Evolutionary conservation across 2,329 filamentous ascomycete species (phyloP), one percentile per base, ranked within the genome.

Genomic region (Graphilbum fragrans): DNA sequence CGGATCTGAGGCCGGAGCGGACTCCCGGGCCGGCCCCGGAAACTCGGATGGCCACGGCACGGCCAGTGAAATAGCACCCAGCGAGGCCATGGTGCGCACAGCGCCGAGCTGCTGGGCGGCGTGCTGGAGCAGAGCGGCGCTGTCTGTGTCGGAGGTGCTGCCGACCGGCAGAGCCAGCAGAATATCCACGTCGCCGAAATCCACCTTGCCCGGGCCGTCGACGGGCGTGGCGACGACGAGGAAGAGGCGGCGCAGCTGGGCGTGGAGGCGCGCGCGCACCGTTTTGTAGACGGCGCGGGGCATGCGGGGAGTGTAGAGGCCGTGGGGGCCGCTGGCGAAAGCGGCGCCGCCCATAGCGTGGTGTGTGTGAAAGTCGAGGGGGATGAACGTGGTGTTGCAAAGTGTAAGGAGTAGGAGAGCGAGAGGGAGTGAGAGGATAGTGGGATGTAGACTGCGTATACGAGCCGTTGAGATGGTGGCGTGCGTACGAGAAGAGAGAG

Each of bases 101-200:
- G 80, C 76, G 3, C 60, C 59, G 0, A 85, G 56, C 0, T 39
- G 43, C 7, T 5, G 12, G 0, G 39, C 33, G 3, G 46, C 45
- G 4, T 17, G 22, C 8, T 17, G 41, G n/a, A 47, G 36, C 12
- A 37, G 20, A 1, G 21, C 22, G 20, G 21, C 21, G 6, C 8
- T 12, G 17, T 31, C 10, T 41, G 17, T 12, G 14, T 38, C 33
- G 9, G 39, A 41, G 3, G 11, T 22, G 20, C 27, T 11, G n/a
- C 14, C 8, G 4, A n/a, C 31, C 33, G 21, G 37, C 0, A 55
- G 41, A 0, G 64, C 61, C 2, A 85, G 68, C 2, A 86, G 57
- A 44, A 88, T 66, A 57, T 92, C 85, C 31, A 93, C 62, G 49
- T 92, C 86, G 18, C 85, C 86, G 52, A 76, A 71, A 49, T 77